Evolutionary conservation across 768 basidiomycete species (phyloP), one percentile per base, ranked within the genome.

Genomic region (Psilocybe azurescens): DNA sequence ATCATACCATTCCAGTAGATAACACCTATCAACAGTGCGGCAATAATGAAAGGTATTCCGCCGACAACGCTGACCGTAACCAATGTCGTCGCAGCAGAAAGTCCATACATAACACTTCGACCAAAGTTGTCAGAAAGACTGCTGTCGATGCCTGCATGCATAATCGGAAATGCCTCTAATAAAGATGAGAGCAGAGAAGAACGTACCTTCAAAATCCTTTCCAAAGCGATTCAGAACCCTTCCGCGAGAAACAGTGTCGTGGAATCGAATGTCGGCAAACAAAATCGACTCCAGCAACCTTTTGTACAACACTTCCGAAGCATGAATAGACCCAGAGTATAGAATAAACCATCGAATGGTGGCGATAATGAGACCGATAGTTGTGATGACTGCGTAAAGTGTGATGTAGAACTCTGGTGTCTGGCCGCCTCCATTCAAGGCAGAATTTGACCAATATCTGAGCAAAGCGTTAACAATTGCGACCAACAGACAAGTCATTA

Each of bases 171-270:
- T 29, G 33, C 5, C 14, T 30, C 90, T 85, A 33, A 28, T 76
- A 10, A 30, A 13, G 6, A 28, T 2, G 38, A 13, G 18, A 56
- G 10, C 14, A 10, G 29, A 36, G 28, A 94, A 94, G 11, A 56
- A 48, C 54, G 1, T n/a, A 78, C 80, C 90, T 78, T 94, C 93
- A 54, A 95, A 90, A 70, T 95, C 94, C 73, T 95, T 95, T 47
- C 94, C 93, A 63, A 90, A 89, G 51, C 93, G 79, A 65, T 94
- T 93, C 33, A 94, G 74, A 13, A 91, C 76, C 2, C 94, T 86
- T 5, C 95, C 95, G 39, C 93, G 86, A 54, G 90, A 93, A 2
- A 93, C 86, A 0, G 95, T 97, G 69, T 97, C 95, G 67, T 97
- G 95, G 81, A 97, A 97, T 46, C 56, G 86, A 28, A 97, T 89